phyloP scores from a whole-genome alignment of 352 stramenopile species.

The Discostella stelligera region DNA sequence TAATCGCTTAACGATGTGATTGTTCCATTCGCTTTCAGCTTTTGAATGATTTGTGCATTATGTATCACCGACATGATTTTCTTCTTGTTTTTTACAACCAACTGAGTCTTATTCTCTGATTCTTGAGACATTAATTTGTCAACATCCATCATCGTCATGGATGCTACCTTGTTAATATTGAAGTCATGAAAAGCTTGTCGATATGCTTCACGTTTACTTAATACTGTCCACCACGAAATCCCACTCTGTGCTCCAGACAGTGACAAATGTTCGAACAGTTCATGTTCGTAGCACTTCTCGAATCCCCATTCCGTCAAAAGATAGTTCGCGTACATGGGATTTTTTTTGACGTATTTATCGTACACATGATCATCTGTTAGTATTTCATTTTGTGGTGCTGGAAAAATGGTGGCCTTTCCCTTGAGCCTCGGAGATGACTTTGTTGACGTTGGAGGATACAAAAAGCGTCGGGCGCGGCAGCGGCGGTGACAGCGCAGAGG shows the following conservation, averaged over 20 bases:
- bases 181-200: slow-evolving; percentile 60
- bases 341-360: too few species aligned
- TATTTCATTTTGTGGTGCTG: too few species aligned
- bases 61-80: slow-evolving; percentile 67
- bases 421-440: too few species aligned
- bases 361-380: too few species aligned
- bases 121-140: slow-evolving; percentile 24
- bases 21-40: slow-evolving; percentile 36
- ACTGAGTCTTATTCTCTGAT: too few species aligned
- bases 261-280: slow-evolving; percentile 72
- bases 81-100: slow-evolving; percentile 13
- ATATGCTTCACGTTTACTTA: slow-evolving; percentile 68
- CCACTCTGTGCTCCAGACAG: slow-evolving; percentile 69
- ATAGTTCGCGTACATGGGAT: too few species aligned
- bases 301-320: slow-evolving; percentile 50
- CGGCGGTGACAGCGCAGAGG: too few species aligned
- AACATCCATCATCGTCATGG: slow-evolving; percentile 53
- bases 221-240: slow-evolving; percentile 67
- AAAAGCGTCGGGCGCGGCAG: too few species aligned
- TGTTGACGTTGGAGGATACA: too few species aligned
- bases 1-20: slow-evolving; percentile 51
- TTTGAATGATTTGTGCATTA: slow-evolving; percentile 67
- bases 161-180: slow-evolving; percentile 59
- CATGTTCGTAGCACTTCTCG: slow-evolving; percentile 48
- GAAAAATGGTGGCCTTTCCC: too few species aligned